Percentiles rank a stretch among this genome's conserved stretches.
phyloP scores from a whole-genome alignment of 1,284 basidiomycete species.

The Rhodofomes roseus region DNA sequence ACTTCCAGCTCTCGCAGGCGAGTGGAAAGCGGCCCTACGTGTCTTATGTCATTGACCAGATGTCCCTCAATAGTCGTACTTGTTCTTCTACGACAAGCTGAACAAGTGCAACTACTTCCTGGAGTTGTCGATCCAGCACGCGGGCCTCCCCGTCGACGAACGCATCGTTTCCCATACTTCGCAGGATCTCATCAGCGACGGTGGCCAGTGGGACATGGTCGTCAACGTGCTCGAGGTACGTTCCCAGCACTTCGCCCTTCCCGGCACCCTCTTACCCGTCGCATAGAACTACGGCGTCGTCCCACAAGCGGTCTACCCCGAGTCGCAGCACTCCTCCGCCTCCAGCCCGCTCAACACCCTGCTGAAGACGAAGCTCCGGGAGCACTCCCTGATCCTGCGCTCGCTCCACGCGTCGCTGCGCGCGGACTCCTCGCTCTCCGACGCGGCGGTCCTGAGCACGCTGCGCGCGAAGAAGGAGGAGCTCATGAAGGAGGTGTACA shows the following conservation, averaged over 20 bases:
- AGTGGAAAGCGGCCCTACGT: neutral
- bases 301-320: constrained; percentile 81
- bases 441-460: constrained; percentile 37
- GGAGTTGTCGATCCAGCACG: constrained; percentile 82
- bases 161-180: constrained; percentile 79
- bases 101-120: constrained; percentile 96
- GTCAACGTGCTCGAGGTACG: constrained; percentile 76
- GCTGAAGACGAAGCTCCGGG: constrained; percentile 87
- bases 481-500: constrained; percentile 83
- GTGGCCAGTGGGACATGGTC: constrained; percentile 95
- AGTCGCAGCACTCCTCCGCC: constrained; percentile 79
- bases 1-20: constrained; percentile 89
- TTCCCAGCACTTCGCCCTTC: neutral
- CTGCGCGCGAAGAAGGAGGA: constrained; percentile 81
- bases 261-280: neutral
- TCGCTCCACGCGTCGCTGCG: constrained; percentile 50
- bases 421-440: constrained; percentile 37
- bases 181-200: constrained; percentile 81
- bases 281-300: constrained; percentile 76
- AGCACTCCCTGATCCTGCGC: constrained; percentile 84
- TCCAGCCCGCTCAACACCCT: constrained; percentile 74
- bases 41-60: neutral
- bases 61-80: constrained; percentile 56
- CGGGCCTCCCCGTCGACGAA: constrained; percentile 78
- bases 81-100: constrained; percentile 94